Conservation (phyloP, 148 eudicot genomes). For the Spergularia marina region DNA sequence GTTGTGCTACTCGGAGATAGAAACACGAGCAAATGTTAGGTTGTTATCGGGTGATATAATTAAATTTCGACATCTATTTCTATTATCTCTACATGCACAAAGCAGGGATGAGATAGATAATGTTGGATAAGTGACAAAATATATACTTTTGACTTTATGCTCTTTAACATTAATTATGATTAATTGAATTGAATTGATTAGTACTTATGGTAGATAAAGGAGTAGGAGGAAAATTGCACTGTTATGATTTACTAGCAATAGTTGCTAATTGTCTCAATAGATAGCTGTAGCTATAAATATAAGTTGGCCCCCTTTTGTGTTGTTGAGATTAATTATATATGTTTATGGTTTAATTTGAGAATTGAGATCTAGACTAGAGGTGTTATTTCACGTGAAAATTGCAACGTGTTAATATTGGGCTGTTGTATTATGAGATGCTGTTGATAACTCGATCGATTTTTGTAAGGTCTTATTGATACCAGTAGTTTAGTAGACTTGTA, state of each 20-base stretch:
- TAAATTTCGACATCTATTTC: too few species aligned
- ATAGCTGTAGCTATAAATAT: conserved; percentile 6
- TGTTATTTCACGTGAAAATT: too few species aligned
- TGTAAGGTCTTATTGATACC: too few species aligned
- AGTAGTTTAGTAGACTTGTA: too few species aligned
- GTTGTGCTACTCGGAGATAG: too few species aligned
- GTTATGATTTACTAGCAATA: not conserved
- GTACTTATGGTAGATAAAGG: not conserved
- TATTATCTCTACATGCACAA: too few species aligned
- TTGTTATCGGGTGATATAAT: not conserved
- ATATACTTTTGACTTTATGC: conserved; percentile 3
- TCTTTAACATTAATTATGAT: not conserved
- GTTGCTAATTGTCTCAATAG: not conserved
- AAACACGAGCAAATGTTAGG: not conserved
- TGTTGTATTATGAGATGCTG: too few species aligned
- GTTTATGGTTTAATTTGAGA: too few species aligned
- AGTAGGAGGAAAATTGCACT: not conserved
- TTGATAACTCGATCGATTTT: too few species aligned
- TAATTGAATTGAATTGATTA: not conserved
- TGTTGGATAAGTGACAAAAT: not conserved
- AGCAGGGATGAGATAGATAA: too few species aligned
- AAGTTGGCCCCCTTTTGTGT: not conserved
- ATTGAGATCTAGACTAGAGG: too few species aligned
- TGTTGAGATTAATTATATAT: not conserved
- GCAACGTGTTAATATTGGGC: too few species aligned